Conservation (phyloP, 73 alveolate genomes). For the Paramecium biaurelia region DNA sequence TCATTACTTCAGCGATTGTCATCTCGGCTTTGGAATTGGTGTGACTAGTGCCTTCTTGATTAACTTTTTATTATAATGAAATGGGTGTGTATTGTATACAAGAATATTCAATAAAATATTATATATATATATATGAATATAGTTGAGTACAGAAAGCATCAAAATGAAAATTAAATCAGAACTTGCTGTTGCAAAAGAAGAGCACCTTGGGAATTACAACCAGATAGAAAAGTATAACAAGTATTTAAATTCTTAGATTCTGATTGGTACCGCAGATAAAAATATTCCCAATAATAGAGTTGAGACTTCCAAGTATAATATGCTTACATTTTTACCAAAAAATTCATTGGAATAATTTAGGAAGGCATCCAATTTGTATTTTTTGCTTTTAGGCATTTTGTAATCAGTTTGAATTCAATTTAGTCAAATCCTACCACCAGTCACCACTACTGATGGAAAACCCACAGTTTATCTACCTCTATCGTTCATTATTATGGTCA, state of each 20-base stretch:
- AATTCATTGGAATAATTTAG: slow-evolving; percentile 73
- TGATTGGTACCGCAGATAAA: slow-evolving; percentile 52
- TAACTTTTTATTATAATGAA: neutral
- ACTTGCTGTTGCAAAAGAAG: slow-evolving; percentile 19
- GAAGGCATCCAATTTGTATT: slow-evolving; percentile 77
- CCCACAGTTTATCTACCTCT: slow-evolving; percentile 77
- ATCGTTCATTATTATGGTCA: slow-evolving; percentile 73
- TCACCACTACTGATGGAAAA: slow-evolving; percentile 74
- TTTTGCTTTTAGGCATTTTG: slow-evolving; percentile 72
- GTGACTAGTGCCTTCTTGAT: neutral
- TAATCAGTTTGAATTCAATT: slow-evolving; percentile 64
- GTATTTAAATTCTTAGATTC: neutral
- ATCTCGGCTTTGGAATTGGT: neutral
- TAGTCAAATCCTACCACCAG: slow-evolving; percentile 77
- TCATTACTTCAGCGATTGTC: slow-evolving; percentile 2
- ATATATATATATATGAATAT: neutral
- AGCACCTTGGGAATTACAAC: slow-evolving; percentile 56
- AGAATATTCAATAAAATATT: neutral
- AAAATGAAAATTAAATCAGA: neutral
- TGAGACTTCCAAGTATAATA: slow-evolving; percentile 82
- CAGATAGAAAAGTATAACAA: slow-evolving; percentile 12
- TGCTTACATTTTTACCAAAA: slow-evolving; percentile 84
- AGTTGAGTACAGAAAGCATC: slow-evolving; percentile 35
- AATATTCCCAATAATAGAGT: slow-evolving; percentile 58
- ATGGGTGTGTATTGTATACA: neutral